Base-by-base conservation (phyloP, 164 flowering plant genomes). In the Santalum album region DNA sequence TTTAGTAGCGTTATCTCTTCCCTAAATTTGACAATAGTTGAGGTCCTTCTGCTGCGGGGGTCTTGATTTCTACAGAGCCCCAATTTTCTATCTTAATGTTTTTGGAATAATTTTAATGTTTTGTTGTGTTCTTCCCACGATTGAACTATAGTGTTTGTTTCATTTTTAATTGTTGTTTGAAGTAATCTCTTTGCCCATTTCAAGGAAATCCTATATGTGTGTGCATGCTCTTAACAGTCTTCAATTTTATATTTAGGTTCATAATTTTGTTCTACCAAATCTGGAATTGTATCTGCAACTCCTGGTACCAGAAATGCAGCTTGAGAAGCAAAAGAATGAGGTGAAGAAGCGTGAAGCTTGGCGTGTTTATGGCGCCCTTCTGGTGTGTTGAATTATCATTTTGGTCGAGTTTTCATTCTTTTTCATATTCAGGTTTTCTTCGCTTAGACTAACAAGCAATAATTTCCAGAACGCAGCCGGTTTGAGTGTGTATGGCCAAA, bases 261-360 rank as follows among this genome's bases (percentile, higher is more conserved):
- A 90, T 16, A 69, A 79, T 45, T 76, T 85, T 55, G 68, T 94
- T 56, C 76, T 94, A 26, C 99, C 99, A 25, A 94, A 89, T 69
- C 87, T 92, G 17, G 85, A 89, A 73, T 69, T 80, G 19, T 92
- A 86, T 69, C 59, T 92, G 72, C 76, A 71, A 64, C 80, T 87
- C 59, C 77, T 94, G 61, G 84, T 71, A 65, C 81, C 84, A 45
- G 97, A 89, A 49, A 82, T 94, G 92, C 74, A 58, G 22, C 75
- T 74, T 44, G 99, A 84, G 70, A 79, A 75, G 62, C 92, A 89
- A 65, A 87, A 77, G 73, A 82, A 90, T 67, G 90, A 80, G 69
- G 61, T 72, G 59, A 90, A 78, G 75, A 83, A 92, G 77, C 74
- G 68, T 67, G 99, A 94, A 81, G 99, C 97, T 49, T 85, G 95